Conservation (phyloP, 441 rosid genomes). For the Pelargonium australe region DNA sequence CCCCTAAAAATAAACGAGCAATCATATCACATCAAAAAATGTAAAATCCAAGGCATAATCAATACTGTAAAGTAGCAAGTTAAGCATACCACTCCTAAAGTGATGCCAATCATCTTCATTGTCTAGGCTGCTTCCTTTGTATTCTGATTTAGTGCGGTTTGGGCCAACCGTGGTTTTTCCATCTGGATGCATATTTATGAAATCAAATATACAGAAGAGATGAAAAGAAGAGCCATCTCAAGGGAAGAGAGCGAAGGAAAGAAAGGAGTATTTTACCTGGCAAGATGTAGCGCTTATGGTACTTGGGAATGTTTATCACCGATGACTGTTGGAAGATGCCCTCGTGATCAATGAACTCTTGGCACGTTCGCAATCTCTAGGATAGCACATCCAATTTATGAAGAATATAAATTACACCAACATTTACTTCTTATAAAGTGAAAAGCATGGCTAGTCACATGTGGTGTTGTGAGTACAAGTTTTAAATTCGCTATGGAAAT, state of each 20-base stretch:
- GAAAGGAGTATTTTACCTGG: slow-evolving; percentile 43
- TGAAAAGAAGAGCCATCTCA: background rate
- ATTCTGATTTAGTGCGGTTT: slow-evolving; percentile 48
- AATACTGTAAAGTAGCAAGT: background rate
- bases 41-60: slow-evolving; percentile 2
- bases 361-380: slow-evolving; percentile 83
- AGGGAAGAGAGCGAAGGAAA: background rate
- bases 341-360: slow-evolving; percentile 73
- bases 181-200: slow-evolving; percentile 36
- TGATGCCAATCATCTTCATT: slow-evolving; percentile 86
- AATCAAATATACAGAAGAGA: background rate
- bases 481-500: background rate
- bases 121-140: slow-evolving; percentile 65
- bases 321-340: slow-evolving; percentile 76
- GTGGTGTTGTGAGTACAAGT: background rate
- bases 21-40: slow-evolving; percentile 11
- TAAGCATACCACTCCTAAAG: slow-evolving; percentile 54
- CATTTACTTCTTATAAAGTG: background rate
- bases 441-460: background rate
- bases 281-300: slow-evolving; percentile 76
- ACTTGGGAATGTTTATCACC: slow-evolving; percentile 74
- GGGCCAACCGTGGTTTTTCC: slow-evolving; percentile 65
- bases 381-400: slow-evolving; percentile 18
- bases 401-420: background rate
- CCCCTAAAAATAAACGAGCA: slow-evolving; percentile 10